Percentiles rank a stretch among this genome's conserved stretches.
Conservation (phyloP, 768 basidiomycete genomes). For the Cyclocybe cylindracea region DNA sequence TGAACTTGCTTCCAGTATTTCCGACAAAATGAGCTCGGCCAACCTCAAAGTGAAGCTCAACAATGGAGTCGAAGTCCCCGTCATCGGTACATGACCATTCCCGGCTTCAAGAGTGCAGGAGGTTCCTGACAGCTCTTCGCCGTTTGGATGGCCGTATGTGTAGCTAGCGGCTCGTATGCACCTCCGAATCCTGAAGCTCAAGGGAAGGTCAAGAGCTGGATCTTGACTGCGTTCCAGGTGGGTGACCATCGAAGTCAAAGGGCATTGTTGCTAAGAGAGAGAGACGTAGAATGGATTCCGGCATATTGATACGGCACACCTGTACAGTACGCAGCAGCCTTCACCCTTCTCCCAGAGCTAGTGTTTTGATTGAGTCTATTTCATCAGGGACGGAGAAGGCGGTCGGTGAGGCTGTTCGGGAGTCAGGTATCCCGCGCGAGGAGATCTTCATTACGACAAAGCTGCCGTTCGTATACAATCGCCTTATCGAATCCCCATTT, state of each 20-base stretch:
- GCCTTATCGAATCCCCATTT: background rate
- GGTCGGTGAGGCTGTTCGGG: conserved; percentile 45
- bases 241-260: background rate
- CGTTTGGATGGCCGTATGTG: background rate
- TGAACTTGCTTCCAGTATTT: too few species aligned
- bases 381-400: conserved; percentile 38
- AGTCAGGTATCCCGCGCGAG: conserved; percentile 48
- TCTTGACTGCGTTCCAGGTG: conserved; percentile 40
- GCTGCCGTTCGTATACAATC: conserved; percentile 34
- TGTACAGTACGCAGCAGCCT: conserved; percentile 26
- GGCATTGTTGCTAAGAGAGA: too few species aligned
- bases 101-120: background rate
- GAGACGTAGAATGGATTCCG: conserved; percentile 36
- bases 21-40: background rate
- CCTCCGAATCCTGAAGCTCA: conserved; percentile 33
- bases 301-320: conserved; percentile 41
- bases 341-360: background rate
- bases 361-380: background rate
- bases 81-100: conserved; percentile 28
- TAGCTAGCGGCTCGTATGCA: conserved; percentile 43
- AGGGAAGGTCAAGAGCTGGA: conserved; percentile 36
- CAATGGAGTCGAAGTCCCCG: conserved; percentile 34
- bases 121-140: too few species aligned
- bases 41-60: conserved; percentile 23
- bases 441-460: conserved; percentile 55